Conservation (phyloP, 208 protist species). For the Crithidia fasciculata region DNA sequence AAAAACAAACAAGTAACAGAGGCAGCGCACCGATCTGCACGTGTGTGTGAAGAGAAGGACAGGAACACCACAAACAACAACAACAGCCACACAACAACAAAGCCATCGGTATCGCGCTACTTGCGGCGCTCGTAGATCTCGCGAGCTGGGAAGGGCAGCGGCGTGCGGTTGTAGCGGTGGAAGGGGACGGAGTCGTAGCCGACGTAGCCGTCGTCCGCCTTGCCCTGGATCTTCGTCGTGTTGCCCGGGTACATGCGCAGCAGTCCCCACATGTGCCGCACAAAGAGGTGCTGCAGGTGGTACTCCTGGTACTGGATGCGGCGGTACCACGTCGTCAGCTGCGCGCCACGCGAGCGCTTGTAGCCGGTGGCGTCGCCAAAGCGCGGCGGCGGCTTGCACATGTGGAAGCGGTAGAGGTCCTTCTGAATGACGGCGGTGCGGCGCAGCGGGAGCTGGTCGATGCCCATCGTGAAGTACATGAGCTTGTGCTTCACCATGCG, state of each 20-base stretch:
- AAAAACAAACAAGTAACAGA: too few species aligned
- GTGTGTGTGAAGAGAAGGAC: neutral
- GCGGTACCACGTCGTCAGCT: slow-evolving; percentile 88
- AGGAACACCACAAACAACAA: neutral
- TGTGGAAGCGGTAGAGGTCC: slow-evolving; percentile 78
- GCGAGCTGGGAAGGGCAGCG: slow-evolving; percentile 79
- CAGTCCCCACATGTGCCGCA: slow-evolving; percentile 83
- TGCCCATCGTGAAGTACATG: slow-evolving; percentile 90
- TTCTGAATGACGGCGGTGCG: slow-evolving; percentile 86
- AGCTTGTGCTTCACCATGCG: slow-evolving; percentile 88
- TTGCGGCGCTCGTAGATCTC: slow-evolving; percentile 91
- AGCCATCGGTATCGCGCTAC: slow-evolving; percentile 19
- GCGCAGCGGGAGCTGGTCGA: slow-evolving; percentile 88
- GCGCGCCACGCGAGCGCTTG: slow-evolving; percentile 74
- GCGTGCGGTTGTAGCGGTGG: slow-evolving; percentile 88
- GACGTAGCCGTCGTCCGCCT: slow-evolving; percentile 86
- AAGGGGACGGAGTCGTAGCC: slow-evolving; percentile 86
- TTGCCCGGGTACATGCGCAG: slow-evolving; percentile 88
- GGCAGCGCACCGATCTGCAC: too few species aligned
- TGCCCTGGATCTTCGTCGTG: slow-evolving; percentile 85
- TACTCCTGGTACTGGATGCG: slow-evolving; percentile 93
- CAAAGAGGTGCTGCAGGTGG: slow-evolving; percentile 90
- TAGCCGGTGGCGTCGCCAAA: slow-evolving; percentile 86
- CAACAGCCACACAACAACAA: neutral
- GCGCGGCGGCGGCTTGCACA: slow-evolving; percentile 76